Conservation (phyloP, 208 protist species). For the Trypanosoma lewisi region DNA sequence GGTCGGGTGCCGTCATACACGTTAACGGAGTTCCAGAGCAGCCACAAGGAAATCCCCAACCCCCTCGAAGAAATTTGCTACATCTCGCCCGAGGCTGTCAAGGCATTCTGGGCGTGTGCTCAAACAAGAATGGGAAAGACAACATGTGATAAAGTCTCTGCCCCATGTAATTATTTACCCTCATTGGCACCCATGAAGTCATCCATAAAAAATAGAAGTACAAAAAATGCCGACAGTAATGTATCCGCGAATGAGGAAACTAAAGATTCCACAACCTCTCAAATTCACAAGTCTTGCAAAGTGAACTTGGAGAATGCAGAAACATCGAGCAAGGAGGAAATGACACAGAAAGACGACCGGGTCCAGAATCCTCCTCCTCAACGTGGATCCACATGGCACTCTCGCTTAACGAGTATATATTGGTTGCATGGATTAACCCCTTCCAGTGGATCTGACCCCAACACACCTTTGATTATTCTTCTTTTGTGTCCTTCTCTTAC, state of each 20-base stretch:
- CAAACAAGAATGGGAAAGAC: neutral
- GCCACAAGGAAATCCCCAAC: neutral
- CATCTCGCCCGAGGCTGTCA: neutral
- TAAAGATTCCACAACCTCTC: neutral
- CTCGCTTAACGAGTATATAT: conserved; percentile 12
- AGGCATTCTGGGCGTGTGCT: neutral
- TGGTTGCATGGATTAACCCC: conserved; percentile 22
- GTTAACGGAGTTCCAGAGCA: neutral
- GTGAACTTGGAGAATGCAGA: neutral
- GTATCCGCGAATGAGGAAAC: neutral
- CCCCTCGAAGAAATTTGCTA: conserved; percentile 10
- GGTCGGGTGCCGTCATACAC: neutral
- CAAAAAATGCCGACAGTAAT: neutral
- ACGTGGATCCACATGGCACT: neutral
- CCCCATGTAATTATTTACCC: neutral
- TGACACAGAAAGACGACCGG: neutral
- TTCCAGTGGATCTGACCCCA: neutral
- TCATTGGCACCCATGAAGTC: neutral
- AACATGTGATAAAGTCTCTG: neutral
- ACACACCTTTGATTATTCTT: conserved; percentile 17
- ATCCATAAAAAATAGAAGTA: neutral
- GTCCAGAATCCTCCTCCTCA: neutral
- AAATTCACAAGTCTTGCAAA: neutral
- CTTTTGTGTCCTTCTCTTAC: conserved; percentile 24
- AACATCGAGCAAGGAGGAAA: neutral